Percentiles rank a stretch among this genome's conserved stretches.
These are phyloP conservation scores for Chaetomiaceae sp. DNA, from an alignment of 2,329 filamentous ascomycete genomes.

Conservation along the genomic window DNA sequence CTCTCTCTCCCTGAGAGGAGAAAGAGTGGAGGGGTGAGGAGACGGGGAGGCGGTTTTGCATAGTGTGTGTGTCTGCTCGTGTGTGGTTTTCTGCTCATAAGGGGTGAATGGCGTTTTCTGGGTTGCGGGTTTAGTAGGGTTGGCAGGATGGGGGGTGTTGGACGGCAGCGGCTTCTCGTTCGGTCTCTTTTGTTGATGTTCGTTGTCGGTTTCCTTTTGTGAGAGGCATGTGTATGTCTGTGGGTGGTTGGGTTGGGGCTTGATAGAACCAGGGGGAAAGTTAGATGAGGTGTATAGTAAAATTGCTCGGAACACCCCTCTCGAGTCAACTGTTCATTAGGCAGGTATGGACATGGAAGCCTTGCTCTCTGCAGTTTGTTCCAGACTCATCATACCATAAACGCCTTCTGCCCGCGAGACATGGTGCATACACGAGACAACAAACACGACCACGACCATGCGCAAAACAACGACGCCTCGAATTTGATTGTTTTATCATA, in stretches of 20 bases:
- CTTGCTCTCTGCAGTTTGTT: no score
- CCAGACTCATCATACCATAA: no score
- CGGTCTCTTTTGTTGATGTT: background rate
- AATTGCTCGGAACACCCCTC: constrained; percentile 9
- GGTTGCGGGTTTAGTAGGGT: background rate
- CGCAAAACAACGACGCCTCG: constrained; percentile 6
- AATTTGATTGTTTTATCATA: constrained; percentile 2
- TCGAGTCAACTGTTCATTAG: no score
- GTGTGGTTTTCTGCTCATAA: no score
- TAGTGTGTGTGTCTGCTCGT: no score
- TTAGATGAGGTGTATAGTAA: background rate
- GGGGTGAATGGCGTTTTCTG: constrained; percentile 1
- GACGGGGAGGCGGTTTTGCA: constrained; percentile 1
- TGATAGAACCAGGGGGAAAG: constrained; percentile 2
- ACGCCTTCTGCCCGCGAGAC: no score
- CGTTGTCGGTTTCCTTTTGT: background rate
- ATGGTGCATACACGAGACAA: no score
- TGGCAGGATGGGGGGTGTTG: background rate
- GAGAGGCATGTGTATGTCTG: no score
- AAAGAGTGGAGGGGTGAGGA: no score
- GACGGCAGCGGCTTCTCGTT: constrained; percentile 1
- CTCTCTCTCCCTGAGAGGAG: no score
- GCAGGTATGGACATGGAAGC: no score
- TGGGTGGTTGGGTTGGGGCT: background rate
- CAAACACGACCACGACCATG: background rate